These are phyloP conservation scores for Oenanthe sinensis DNA, from an alignment of 129 eudicot genomes.

Conservation along the genomic window DNA sequence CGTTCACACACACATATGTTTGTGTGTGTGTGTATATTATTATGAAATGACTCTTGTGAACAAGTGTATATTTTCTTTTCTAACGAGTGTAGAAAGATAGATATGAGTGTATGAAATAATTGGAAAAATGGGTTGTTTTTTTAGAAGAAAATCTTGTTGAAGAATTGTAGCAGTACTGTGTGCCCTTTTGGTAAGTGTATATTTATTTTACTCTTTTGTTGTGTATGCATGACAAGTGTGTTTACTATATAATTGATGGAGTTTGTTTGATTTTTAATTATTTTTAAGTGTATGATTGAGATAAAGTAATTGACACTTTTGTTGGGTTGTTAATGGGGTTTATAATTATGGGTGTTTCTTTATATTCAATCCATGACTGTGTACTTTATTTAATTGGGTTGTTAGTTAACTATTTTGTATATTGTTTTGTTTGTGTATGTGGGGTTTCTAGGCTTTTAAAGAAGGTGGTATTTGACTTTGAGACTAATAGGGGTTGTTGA, in stretches of 20 bases:
- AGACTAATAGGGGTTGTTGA: constrained; percentile 18
- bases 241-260: neutral
- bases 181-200: constrained; percentile 3
- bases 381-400: neutral
- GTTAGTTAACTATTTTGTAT: neutral
- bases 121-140: neutral
- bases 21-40: neutral
- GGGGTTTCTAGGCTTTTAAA: constrained; percentile 12
- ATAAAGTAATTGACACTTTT: neutral
- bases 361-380: constrained; percentile 1
- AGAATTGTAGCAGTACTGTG: neutral
- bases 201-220: neutral
- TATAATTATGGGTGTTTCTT: constrained; percentile 7
- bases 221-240: neutral
- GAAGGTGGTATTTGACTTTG: constrained; percentile 42
- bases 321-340: constrained; percentile 4
- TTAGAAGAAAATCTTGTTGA: neutral
- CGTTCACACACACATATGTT: neutral
- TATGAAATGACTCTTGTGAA: neutral
- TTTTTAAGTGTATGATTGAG: constrained; percentile 3
- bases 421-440: neutral
- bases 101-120: neutral
- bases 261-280: neutral
- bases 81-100: neutral
- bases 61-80: neutral